Evolutionary conservation across 176 grass and related monocot species (phyloP).

Genomic region (Aegilops tauschii): DNA sequence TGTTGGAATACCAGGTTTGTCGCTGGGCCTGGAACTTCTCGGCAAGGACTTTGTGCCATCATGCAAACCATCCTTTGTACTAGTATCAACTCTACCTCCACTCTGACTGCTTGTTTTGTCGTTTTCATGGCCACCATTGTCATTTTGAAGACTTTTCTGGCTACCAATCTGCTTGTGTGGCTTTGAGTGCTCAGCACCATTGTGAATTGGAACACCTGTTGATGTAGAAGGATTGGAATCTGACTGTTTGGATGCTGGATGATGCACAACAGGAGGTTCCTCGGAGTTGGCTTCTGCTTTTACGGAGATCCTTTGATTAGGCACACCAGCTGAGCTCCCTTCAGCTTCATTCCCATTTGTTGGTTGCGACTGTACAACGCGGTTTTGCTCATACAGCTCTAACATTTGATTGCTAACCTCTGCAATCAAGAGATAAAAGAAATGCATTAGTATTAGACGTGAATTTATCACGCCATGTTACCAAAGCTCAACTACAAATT

Average conservation of each 20-base stretch:
- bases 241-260: slow-evolving; percentile 38
- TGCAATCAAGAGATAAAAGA: slow-evolving; percentile 28
- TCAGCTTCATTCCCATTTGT: slow-evolving; percentile 74
- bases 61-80: slow-evolving; percentile 22
- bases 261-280: slow-evolving; percentile 44
- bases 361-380: slow-evolving; percentile 35
- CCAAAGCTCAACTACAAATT: slow-evolving; percentile 4
- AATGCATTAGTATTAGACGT: background rate
- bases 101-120: slow-evolving; percentile 30
- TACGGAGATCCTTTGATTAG: slow-evolving; percentile 48
- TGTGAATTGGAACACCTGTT: slow-evolving; percentile 26
- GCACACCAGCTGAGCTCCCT: slow-evolving; percentile 67
- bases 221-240: slow-evolving; percentile 26
- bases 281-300: slow-evolving; percentile 44
- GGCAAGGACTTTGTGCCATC: slow-evolving; percentile 16
- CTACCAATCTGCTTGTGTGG: slow-evolving; percentile 41
- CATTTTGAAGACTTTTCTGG: slow-evolving; percentile 30
- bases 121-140: slow-evolving; percentile 5
- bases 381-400: slow-evolving; percentile 86
- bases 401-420: slow-evolving; percentile 95
- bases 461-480: background rate
- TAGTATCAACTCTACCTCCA: slow-evolving; percentile 37
- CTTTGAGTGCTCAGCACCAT: slow-evolving; percentile 27
- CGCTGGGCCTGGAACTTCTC: slow-evolving; percentile 32
- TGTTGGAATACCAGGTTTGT: slow-evolving; percentile 24